phyloP scores from a whole-genome alignment of 116 monocot genomes.

The Cymodocea nodosa region DNA sequence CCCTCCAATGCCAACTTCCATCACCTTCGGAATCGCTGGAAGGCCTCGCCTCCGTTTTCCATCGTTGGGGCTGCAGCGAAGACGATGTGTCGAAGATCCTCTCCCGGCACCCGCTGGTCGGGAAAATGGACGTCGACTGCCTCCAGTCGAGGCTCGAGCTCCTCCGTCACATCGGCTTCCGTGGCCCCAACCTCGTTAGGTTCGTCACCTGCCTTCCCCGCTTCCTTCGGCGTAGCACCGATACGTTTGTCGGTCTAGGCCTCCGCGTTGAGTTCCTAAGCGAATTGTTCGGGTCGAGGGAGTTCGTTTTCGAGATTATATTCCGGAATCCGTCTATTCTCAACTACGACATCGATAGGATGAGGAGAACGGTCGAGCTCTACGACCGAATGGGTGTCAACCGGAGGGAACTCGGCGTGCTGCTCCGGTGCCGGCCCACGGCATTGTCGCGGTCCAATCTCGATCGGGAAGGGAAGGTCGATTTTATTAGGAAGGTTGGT shows the following conservation, averaged over 20 bases:
- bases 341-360: slow-evolving; percentile 10
- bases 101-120: slow-evolving; percentile 14
- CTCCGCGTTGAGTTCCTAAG: slow-evolving; percentile 17
- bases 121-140: slow-evolving; percentile 1
- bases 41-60: slow-evolving; percentile 6
- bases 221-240: slow-evolving; percentile 14
- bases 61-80: slow-evolving; percentile 15
- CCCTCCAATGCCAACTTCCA: neutral
- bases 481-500: slow-evolving; percentile 10
- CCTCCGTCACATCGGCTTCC: slow-evolving; percentile 10
- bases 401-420: slow-evolving; percentile 6
- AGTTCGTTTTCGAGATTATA: slow-evolving; percentile 6
- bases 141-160: slow-evolving; percentile 22
- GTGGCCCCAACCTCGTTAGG: slow-evolving; percentile 10
- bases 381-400: slow-evolving; percentile 13
- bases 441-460: slow-evolving; percentile 11
- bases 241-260: neutral
- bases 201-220: slow-evolving; percentile 25
- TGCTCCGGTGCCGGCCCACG: slow-evolving; percentile 17
- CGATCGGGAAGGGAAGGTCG: slow-evolving; percentile 6
- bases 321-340: slow-evolving; percentile 26
- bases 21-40: neutral
- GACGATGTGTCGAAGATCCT: slow-evolving; percentile 15
- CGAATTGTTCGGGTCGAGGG: slow-evolving; percentile 3
- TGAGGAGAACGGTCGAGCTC: slow-evolving; percentile 9